phyloP scores from a whole-genome alignment of 2,329 filamentous ascomycete genomes.

The Penicillium concentricum region DNA sequence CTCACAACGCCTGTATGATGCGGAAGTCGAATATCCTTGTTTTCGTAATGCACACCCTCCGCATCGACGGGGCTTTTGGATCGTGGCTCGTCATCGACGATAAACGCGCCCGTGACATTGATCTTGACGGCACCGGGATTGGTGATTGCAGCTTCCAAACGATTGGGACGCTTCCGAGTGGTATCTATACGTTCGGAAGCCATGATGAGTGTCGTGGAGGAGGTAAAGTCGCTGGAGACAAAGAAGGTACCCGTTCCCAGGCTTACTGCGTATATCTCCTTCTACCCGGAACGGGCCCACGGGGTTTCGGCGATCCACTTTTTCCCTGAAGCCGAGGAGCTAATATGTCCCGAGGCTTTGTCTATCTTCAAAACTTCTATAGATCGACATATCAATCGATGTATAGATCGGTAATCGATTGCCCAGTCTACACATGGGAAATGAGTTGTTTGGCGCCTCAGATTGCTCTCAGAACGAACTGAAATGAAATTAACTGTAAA shows the following conservation, averaged over 20 bases:
- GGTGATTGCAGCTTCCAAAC: slow-evolving; percentile 50
- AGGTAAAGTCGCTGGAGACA: slow-evolving; percentile 17
- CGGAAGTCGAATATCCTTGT: slow-evolving; percentile 90
- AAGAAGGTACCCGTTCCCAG: slow-evolving; percentile 37
- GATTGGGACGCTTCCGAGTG: slow-evolving; percentile 29
- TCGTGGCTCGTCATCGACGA: slow-evolving; percentile 75
- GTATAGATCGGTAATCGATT: too few relatives aligned
- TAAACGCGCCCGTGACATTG: slow-evolving; percentile 95
- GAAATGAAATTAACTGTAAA: background rate
- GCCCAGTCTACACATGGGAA: too few relatives aligned
- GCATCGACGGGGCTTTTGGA: slow-evolving; percentile 51
- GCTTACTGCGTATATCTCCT: slow-evolving; percentile 49
- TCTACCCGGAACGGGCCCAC: slow-evolving; percentile 31
- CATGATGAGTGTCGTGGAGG: slow-evolving; percentile 28
- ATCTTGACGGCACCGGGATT: slow-evolving; percentile 76
- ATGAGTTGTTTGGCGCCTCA: background rate
- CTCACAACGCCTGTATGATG: slow-evolving; percentile 94
- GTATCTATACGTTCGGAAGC: slow-evolving; percentile 27
- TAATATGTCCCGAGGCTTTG: slow-evolving; percentile 7
- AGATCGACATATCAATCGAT: background rate
- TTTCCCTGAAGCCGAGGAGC: slow-evolving; percentile 15
- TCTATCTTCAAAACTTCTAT: background rate
- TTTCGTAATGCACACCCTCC: slow-evolving; percentile 66
- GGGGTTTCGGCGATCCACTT: background rate
- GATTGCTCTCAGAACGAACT: background rate